Evolutionary conservation across 306 rosid species (phyloP).

Genomic region (Myrica gale): DNA sequence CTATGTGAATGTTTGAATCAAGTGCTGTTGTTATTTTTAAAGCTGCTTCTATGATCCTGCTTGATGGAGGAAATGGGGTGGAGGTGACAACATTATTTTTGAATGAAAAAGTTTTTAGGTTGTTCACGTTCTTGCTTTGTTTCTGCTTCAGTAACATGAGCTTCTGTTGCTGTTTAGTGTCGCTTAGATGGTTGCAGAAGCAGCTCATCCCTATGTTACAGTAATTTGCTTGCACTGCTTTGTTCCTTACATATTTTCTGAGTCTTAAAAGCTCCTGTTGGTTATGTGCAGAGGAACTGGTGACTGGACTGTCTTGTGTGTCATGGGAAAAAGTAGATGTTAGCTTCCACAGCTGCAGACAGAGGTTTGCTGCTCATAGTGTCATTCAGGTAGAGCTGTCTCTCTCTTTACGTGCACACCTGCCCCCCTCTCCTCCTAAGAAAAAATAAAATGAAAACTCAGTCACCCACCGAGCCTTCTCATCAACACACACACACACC

Average conservation of each 20-base stretch:
- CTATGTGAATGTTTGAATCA: neutral
- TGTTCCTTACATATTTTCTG: neutral
- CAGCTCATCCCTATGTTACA: neutral
- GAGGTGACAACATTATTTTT: neutral
- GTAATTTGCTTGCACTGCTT: neutral
- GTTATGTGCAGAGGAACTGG: constrained; percentile 70
- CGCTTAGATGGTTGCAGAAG: neutral
- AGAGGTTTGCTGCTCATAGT: constrained; percentile 91
- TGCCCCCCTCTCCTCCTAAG: no score
- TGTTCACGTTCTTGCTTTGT: neutral
- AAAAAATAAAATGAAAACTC: neutral
- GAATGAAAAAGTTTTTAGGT: constrained; percentile 4
- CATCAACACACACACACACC: neutral
- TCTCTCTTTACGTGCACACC: neutral
- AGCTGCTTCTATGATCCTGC: neutral
- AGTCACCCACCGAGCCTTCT: no score
- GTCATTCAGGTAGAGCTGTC: constrained; percentile 71
- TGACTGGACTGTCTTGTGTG: constrained; percentile 72
- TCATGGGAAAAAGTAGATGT: constrained; percentile 98
- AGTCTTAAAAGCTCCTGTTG: constrained; percentile 19
- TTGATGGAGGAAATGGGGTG: neutral
- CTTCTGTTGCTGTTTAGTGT: neutral
- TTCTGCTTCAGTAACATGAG: neutral
- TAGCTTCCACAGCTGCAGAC: constrained; percentile 75
- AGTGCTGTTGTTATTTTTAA: neutral